Base-by-base conservation (phyloP, 2,329 filamentous ascomycete species). In the Penicillium sp. region DNA sequence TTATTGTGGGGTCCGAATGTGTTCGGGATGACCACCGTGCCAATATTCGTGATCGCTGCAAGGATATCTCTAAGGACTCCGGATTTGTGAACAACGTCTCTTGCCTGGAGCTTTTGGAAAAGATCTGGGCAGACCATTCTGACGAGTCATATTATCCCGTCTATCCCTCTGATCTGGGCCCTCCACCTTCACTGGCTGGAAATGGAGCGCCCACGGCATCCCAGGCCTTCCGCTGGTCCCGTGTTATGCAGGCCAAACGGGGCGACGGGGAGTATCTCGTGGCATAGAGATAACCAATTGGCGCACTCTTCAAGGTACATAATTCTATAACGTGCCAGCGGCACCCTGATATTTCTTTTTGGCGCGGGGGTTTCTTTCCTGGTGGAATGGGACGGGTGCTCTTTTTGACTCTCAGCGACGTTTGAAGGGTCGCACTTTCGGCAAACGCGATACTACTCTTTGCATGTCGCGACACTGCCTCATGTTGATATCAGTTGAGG, bases 21-120 rank as follows among this genome's bases (percentile, higher is more conserved):
- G 84, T 93, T 48, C 84, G 87, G 51, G 81, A 86, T 56, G 73
- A 82, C 35, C 86, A 95, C 58, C 85, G 90, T 48, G 79, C 80
- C 41, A 80, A 90, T 43, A 84, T 96, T 36, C 81, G 89, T 37
- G 76, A 80, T 51, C 84, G 89, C 54, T 94, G 88, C 68, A 76
- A 83, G 30, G 88, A 91, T 59, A 91, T 96, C 51, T 89, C 91
- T 74, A 79, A 81, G 19, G 85, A 91, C 51, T 91, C 86, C 38
- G 90, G 90, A 1, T 96, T 96, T 68, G 87, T 89, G 74, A 96
- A 95, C 68, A 96, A 95, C 62, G 76, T 94, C 27, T 85, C 86
- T 5, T 88, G 86, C 6, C 75, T 96, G 17, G 86, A 93, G 56
- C 81, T 95, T 3, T 69, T 96, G 28, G 90, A 96, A 71, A 81